These are phyloP conservation scores for Hypomyces perniciosus DNA, from an alignment of 2,329 filamentous ascomycete species.

Conservation along the genomic window DNA sequence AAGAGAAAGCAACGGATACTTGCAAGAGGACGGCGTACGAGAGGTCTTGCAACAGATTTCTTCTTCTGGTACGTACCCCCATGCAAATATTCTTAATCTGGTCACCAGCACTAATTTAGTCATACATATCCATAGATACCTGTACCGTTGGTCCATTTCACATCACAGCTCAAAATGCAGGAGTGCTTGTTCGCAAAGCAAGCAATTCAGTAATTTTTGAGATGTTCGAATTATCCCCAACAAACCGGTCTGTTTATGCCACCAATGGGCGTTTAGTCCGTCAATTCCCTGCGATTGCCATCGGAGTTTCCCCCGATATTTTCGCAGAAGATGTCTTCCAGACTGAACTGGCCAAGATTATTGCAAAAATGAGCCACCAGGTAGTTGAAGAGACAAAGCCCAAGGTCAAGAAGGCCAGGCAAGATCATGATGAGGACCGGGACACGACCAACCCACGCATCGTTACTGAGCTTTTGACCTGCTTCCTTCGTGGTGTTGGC, in stretches of 20 bases:
- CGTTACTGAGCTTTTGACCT: constrained; percentile 43
- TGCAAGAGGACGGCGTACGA: not conserved
- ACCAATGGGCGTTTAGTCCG: too few species aligned
- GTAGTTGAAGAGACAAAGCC: constrained; percentile 15
- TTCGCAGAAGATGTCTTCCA: constrained; percentile 17
- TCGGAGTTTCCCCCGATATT: not conserved
- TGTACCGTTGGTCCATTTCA: too few species aligned
- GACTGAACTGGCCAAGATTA: constrained; percentile 16
- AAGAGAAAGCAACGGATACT: not conserved
- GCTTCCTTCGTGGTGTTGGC: constrained; percentile 36
- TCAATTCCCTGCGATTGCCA: too few species aligned
- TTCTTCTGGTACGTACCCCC: not conserved
- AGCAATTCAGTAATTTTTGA: too few species aligned
- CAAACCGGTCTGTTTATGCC: too few species aligned
- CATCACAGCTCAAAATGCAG: too few species aligned
- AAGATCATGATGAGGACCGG: constrained; percentile 34
- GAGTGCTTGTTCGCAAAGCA: too few species aligned
- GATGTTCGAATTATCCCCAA: too few species aligned
- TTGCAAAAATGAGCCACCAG: constrained; percentile 28
- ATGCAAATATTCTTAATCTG: too few species aligned
- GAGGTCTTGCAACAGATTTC: not conserved
- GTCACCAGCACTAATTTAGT: too few species aligned
- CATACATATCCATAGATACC: too few species aligned
- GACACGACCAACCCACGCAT: constrained; percentile 45
- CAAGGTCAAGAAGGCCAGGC: constrained; percentile 31